phyloP scores from a whole-genome alignment of 768 basidiomycete species.

The Auriscalpium microsporum region DNA sequence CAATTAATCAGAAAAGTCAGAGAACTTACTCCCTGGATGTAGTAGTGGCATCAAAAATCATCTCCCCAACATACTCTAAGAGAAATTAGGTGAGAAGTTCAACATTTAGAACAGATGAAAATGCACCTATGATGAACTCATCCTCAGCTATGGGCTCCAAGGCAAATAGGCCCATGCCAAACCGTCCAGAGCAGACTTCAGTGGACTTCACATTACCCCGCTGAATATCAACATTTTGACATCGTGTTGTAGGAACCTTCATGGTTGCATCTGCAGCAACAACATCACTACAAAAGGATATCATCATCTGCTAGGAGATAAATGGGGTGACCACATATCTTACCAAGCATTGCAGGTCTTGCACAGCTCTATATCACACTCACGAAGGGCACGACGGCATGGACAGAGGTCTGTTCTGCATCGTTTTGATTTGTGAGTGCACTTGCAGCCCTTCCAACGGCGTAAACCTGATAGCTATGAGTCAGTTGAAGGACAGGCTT shows the following conservation, averaged over 20 bases:
- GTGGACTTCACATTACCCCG: background rate
- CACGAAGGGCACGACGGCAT: constrained; percentile 41
- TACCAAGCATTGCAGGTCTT: constrained; percentile 37
- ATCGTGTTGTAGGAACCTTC: background rate
- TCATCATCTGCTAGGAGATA: background rate
- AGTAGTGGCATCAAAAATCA: constrained; percentile 41
- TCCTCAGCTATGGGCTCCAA: background rate
- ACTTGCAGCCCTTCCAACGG: constrained; percentile 46
- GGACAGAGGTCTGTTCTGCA: constrained; percentile 36
- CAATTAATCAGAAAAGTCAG: background rate
- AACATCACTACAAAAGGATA: background rate
- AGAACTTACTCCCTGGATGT: constrained; percentile 42
- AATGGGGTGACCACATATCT: background rate
- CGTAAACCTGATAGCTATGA: constrained; percentile 38
- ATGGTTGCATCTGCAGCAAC: background rate
- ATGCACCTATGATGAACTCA: constrained; percentile 19
- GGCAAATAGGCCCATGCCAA: background rate
- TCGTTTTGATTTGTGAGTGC: constrained; percentile 27
- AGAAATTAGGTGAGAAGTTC: background rate
- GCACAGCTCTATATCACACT: constrained; percentile 68
- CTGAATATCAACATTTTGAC: background rate
- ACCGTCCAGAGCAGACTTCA: background rate
- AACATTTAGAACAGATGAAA: background rate
- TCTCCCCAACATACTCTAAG: constrained; percentile 62
- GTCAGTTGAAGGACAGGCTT: background rate